These are phyloP conservation scores for Leptoxyphium fumago DNA, from an alignment of 2,329 filamentous ascomycete species.

Conservation along the genomic window DNA sequence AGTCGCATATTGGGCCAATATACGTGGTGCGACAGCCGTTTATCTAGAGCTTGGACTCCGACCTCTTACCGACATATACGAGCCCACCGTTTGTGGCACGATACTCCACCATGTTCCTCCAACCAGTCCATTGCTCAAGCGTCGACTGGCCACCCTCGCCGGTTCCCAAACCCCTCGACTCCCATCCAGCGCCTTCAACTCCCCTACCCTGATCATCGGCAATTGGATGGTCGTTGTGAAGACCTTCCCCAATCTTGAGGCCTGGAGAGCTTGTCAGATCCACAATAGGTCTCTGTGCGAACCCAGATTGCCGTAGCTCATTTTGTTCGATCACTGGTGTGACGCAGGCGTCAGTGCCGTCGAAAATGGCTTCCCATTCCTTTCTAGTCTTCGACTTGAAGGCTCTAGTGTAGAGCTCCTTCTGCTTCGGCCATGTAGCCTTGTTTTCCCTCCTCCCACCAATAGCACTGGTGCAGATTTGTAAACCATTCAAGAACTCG, in stretches of 20 bases:
- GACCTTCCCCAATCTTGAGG: constrained; percentile 41
- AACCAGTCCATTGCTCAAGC: constrained; percentile 60
- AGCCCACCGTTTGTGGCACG: constrained; percentile 49
- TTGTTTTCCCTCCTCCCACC: constrained; percentile 42
- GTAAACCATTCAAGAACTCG: constrained; percentile 51
- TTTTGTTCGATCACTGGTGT: constrained; percentile 68
- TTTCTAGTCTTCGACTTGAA: constrained; percentile 57
- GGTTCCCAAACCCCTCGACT: constrained; percentile 41
- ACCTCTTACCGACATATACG: constrained; percentile 21
- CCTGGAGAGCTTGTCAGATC: constrained; percentile 56
- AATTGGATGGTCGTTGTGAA: constrained; percentile 24
- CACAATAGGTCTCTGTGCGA: constrained; percentile 58
- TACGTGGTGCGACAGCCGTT: not conserved
- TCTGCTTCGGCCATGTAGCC: constrained; percentile 53
- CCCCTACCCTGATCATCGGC: constrained; percentile 49
- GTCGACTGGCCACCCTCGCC: constrained; percentile 60
- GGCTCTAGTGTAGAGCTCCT: constrained; percentile 40
- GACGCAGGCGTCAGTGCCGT: constrained; percentile 82
- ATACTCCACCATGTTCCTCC: constrained; percentile 58
- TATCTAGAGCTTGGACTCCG: constrained; percentile 5
- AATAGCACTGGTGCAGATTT: constrained; percentile 31
- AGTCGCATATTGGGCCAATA: too few species aligned
- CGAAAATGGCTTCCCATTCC: constrained; percentile 78
- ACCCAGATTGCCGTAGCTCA: constrained; percentile 51
- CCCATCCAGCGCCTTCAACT: constrained; percentile 54